These are phyloP conservation scores for Nakazawaea ambrosiae DNA, from an alignment of 805 yeast genomes.

Conservation along the genomic window DNA sequence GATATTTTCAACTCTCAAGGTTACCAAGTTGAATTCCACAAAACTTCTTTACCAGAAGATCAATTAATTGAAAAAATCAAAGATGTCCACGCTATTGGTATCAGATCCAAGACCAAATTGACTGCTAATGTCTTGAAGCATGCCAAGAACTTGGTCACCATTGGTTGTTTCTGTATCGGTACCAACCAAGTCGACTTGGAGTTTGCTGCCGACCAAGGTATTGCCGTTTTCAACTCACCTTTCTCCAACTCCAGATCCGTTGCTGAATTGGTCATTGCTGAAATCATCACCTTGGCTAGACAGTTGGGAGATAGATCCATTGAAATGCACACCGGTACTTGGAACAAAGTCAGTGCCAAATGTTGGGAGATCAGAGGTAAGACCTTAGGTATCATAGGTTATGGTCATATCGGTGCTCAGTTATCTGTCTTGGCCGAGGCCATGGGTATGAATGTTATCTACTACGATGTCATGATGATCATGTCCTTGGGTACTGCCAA, in stretches of 20 bases:
- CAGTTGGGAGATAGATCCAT: conserved; percentile 95
- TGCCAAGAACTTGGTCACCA: conserved; percentile 82
- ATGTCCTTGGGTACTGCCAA: conserved; percentile 97
- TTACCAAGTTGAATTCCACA: conserved; percentile 92
- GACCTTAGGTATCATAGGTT: conserved; percentile 94
- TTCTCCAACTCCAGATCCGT: conserved; percentile 98
- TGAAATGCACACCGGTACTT: conserved; percentile 92
- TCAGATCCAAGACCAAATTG: conserved; percentile 92
- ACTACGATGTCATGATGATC: conserved; percentile 86
- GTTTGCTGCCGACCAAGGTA: conserved; percentile 85
- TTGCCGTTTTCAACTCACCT: conserved; percentile 97
- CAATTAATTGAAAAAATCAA: conserved; percentile 90
- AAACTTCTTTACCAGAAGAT: conserved; percentile 83
- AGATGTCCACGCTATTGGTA: conserved; percentile 95
- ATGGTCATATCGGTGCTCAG: conserved; percentile 98
- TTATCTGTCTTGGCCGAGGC: conserved; percentile 95
- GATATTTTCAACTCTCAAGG: conserved; percentile 83
- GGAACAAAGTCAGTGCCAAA: conserved; percentile 92
- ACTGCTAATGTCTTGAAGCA: conserved; percentile 71
- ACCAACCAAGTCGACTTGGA: conserved; percentile 95
- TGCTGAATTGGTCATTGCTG: conserved; percentile 95
- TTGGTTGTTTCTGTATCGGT: conserved; percentile 99
- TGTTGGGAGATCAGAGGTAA: conserved; percentile 99
- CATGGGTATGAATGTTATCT: conserved; percentile 93
- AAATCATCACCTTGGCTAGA: conserved; percentile 88